Evolutionary conservation across 2,329 filamentous ascomycete genomes (phyloP), one percentile per base, ranked within the genome.

Genomic region (Colletotrichum cuscutae): DNA sequence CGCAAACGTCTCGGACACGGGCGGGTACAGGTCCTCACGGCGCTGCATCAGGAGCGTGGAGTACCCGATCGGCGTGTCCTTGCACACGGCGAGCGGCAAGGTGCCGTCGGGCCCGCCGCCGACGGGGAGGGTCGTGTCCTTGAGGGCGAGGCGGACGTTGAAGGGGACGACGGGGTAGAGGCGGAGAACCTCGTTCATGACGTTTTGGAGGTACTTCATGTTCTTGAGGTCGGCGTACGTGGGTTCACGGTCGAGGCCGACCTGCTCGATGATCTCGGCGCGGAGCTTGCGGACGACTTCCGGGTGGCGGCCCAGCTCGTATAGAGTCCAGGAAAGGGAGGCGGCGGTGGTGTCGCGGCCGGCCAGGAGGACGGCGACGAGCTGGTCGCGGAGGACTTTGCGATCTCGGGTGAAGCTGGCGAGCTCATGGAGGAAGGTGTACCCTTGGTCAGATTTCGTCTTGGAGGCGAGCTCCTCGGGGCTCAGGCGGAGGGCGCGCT

Each of bases 361-460:
- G 1, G 95, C 95, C 19, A 98, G 89, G 3, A 98, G 89, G 12
- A 98, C 89, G 57, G 93, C 92, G 19, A 97, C 89, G 60, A 98
- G 86, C 82, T 98, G 95, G 82, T 98, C 95, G 42, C 95, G 93
- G 15, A 98, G 88, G 4, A 95, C 89, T 66, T 87, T 89, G 68
- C 86, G 86, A 78, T 93, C 89, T 42, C 93, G 90, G 0, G 95
- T 98, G 84, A 94, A 95, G 52, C 88, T 87, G 57, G 95, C 94
- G 2, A 98, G 89, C 35, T 94, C 93, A 82, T 98, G 93, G 24
- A 98, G 88, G 84, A 98, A 97, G 1, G 93, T 97, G 82, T 97
- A 95, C 59, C 88, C 89, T 74, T 88, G 84, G 79, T 94, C 93
- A 9, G 90, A 90, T 79, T 94, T 95, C 68, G 89, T 89, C 83